Percentiles rank a stretch among this genome's conserved stretches.
Evolutionary conservation across 208 protist species (phyloP).

Genomic region (Histomonas meleagridis): DNA sequence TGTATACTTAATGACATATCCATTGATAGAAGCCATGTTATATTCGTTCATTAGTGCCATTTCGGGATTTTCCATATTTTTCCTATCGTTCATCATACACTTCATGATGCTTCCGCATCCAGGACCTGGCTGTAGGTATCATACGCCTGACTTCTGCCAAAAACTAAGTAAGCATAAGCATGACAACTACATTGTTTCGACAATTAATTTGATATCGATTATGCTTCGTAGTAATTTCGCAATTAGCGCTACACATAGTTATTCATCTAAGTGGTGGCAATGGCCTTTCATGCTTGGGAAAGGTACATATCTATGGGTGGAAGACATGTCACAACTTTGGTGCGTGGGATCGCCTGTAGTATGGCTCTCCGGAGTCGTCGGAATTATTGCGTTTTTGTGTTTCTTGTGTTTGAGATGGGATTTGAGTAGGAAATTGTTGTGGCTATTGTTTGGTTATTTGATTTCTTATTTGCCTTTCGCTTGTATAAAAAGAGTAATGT

Average conservation of each 20-base stretch:
- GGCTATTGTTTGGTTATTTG: background rate
- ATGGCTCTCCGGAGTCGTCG: background rate
- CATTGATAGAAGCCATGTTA: background rate
- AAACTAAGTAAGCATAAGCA: background rate
- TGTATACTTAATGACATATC: background rate
- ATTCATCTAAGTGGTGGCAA: conserved; percentile 25
- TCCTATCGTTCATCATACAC: background rate
- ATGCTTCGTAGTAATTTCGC: background rate
- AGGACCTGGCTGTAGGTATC: background rate
- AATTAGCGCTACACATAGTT: background rate
- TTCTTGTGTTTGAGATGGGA: no score
- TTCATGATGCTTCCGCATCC: background rate
- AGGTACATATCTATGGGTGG: background rate
- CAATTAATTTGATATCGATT: background rate
- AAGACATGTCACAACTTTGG: background rate
- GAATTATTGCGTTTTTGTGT: background rate
- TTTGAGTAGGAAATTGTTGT: background rate
- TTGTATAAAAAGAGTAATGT: background rate
- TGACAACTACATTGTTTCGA: background rate
- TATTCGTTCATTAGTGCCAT: background rate
- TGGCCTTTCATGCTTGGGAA: background rate
- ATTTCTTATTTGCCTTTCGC: conserved; percentile 29
- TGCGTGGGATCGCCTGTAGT: background rate
- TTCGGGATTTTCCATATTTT: background rate
- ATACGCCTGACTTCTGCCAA: background rate